Conservation (phyloP, 441 rosid genomes). For the Gossypium trilobum region DNA sequence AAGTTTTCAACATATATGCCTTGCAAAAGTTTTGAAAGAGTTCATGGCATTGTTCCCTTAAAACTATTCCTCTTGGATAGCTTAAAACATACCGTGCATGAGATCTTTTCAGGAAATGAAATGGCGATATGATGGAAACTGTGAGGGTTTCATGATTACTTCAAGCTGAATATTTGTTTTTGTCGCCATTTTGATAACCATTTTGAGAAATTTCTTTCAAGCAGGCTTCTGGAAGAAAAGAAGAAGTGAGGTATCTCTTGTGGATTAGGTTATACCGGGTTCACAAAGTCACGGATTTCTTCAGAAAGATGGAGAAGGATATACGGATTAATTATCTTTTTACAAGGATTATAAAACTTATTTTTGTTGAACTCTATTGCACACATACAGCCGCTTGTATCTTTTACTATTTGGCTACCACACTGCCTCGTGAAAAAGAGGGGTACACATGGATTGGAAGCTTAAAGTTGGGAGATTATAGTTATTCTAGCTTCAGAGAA, state of each 20-base stretch:
- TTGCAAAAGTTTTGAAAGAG: background rate
- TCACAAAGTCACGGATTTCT: slow-evolving; percentile 48
- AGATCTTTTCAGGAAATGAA: background rate
- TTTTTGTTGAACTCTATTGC: slow-evolving; percentile 76
- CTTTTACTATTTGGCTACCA: slow-evolving; percentile 87
- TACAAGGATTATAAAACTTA: slow-evolving; percentile 74
- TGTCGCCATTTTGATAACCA: background rate
- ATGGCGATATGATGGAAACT: background rate
- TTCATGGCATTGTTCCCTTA: background rate
- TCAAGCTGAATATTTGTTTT: background rate
- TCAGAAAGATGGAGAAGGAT: slow-evolving; percentile 66
- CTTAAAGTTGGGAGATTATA: slow-evolving; percentile 72
- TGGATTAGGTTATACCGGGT: slow-evolving; percentile 81
- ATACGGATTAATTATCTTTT: slow-evolving; percentile 75
- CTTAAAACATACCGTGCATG: background rate
- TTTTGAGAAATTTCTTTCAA: background rate
- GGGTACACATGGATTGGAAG: slow-evolving; percentile 97
- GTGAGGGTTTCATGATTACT: background rate
- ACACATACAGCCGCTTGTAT: slow-evolving; percentile 95
- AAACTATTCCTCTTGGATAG: background rate
- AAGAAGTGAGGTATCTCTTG: slow-evolving; percentile 49
- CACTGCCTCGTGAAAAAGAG: slow-evolving; percentile 57
- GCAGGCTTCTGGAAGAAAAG: background rate
- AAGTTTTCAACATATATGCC: background rate
- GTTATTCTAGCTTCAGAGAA: slow-evolving; percentile 65